Percentiles rank a stretch among this genome's conserved stretches.
These are phyloP conservation scores for Aspergillus sclerotialis DNA, from an alignment of 2,329 filamentous ascomycete species.

Conservation along the genomic window DNA sequence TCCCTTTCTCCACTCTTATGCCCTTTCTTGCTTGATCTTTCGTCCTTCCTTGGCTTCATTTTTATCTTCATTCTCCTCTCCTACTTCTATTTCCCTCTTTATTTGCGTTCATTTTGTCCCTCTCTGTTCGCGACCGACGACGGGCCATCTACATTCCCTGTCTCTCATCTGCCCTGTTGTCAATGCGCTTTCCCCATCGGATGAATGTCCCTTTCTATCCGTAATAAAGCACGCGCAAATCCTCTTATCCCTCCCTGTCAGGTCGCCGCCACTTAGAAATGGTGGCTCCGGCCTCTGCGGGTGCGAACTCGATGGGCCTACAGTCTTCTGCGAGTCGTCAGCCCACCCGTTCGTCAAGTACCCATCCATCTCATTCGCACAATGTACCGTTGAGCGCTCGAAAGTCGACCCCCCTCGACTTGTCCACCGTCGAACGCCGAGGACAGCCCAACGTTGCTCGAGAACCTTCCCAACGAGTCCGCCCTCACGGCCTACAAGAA, in stretches of 20 bases:
- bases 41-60: constrained; percentile 7
- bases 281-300: constrained; percentile 40
- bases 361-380: constrained; percentile 38
- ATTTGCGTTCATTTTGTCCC: constrained; percentile 5
- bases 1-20: background rate
- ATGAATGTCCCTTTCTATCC: constrained; percentile 18
- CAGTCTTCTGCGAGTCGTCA: constrained; percentile 27
- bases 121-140: constrained; percentile 4
- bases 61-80: constrained; percentile 9
- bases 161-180: constrained; percentile 11
- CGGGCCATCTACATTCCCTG: constrained; percentile 5
- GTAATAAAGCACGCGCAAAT: constrained; percentile 22
- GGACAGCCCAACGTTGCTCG: constrained; percentile 71
- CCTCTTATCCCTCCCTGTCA: constrained; percentile 7
- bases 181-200: constrained; percentile 31
- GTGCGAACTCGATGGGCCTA: constrained; percentile 26
- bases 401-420: constrained; percentile 64
- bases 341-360: constrained; percentile 35
- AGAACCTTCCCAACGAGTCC: constrained; percentile 67
- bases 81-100: constrained; percentile 8
- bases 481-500: constrained; percentile 79
- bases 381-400: constrained; percentile 58
- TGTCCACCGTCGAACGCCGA: constrained; percentile 85
- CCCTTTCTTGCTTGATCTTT: constrained; percentile 3
- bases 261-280: constrained; percentile 25